Conservation (phyloP, 305 asterid genomes). For the Withania somnifera region DNA sequence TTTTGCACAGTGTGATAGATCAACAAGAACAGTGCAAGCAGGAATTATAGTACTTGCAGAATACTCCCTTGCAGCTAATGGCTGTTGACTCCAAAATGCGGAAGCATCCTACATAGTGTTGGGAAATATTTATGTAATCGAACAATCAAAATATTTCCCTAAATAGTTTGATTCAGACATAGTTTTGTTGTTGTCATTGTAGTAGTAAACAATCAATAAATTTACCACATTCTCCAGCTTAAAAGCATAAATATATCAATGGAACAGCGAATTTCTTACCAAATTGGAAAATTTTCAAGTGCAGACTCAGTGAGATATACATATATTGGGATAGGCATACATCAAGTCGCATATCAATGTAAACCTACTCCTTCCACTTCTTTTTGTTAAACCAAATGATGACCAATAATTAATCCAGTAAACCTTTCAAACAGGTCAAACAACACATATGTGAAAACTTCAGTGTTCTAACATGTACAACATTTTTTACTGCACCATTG, state of each 20-base stretch:
- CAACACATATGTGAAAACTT: background rate
- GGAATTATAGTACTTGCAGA: slow-evolving; percentile 90
- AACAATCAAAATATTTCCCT: background rate
- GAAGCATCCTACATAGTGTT: slow-evolving; percentile 68
- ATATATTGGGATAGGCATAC: background rate
- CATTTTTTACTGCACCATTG: background rate
- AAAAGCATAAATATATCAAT: background rate
- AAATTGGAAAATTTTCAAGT: background rate
- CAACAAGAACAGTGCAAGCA: slow-evolving; percentile 61
- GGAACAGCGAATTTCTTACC: background rate
- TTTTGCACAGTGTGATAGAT: slow-evolving; percentile 59
- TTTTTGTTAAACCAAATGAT: background rate
- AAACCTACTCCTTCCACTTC: background rate
- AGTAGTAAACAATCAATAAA: background rate
- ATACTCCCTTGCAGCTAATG: slow-evolving; percentile 74
- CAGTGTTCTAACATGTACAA: background rate
- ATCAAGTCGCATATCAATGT: background rate
- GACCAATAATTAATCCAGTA: background rate
- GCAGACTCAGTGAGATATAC: background rate
- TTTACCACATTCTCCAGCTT: background rate
- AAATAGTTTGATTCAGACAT: background rate
- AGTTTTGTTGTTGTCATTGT: background rate
- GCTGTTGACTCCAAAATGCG: slow-evolving; percentile 92
- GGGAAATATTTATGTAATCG: slow-evolving; percentile 1
- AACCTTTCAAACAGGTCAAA: slow-evolving; percentile 2